A percentile compares a stretch with the other conserved stretches of the same genome.
Evolutionary conservation across 2,329 filamentous ascomycete genomes (phyloP).

Genomic region (Pezicula rhizophila): DNA sequence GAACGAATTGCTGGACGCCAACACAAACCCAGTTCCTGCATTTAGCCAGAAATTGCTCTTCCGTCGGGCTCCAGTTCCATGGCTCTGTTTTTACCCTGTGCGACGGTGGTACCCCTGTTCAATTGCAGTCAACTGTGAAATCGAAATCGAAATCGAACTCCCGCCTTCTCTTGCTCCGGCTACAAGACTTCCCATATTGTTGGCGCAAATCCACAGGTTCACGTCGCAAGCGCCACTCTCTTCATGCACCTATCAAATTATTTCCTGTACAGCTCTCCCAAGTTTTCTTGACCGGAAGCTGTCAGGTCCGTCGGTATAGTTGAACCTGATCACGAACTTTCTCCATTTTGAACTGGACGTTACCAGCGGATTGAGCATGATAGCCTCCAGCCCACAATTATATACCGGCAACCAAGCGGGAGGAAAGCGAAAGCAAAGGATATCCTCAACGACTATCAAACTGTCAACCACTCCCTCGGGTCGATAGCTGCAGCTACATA

Average conservation of each 20-base stretch:
- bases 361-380: neutral
- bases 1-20: neutral
- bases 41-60: constrained; percentile 3
- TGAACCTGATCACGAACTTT: too few relatives aligned
- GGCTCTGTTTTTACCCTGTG: neutral
- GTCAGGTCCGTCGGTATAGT: too few relatives aligned
- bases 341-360: neutral
- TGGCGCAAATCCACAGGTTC: neutral
- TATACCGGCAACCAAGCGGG: neutral
- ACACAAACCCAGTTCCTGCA: neutral
- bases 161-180: too few relatives aligned
- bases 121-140: too few relatives aligned
- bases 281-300: too few relatives aligned
- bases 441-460: neutral
- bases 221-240: neutral
- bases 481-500: neutral
- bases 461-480: neutral
- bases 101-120: too few relatives aligned
- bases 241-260: neutral
- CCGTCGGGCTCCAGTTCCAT: neutral
- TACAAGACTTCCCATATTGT: too few relatives aligned
- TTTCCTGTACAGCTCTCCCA: neutral
- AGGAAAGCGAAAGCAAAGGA: neutral
- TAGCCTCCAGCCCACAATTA: neutral
- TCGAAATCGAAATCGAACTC: too few relatives aligned